Percentiles rank a stretch among this genome's conserved stretches.
phyloP scores from a whole-genome alignment of 2,329 filamentous ascomycete genomes.

The Xylariomycetidae sp. region DNA sequence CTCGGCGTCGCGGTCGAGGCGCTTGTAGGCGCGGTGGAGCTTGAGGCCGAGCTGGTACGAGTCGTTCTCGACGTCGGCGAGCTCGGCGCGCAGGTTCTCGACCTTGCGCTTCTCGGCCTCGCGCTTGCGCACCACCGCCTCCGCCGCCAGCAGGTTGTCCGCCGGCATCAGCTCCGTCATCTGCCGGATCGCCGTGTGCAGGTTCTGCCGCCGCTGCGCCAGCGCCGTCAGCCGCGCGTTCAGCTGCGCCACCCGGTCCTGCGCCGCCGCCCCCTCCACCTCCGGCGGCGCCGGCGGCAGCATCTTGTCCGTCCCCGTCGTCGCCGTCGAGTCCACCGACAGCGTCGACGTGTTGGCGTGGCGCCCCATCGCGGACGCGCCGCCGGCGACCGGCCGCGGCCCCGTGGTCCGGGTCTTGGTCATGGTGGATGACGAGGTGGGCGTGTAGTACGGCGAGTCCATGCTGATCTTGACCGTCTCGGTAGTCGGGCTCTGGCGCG shows the following conservation, averaged over 20 bases:
- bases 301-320: conserved; percentile 48
- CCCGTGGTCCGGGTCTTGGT: conserved; percentile 9
- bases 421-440: conserved; percentile 5
- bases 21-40: conserved; percentile 68
- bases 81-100: conserved; percentile 56
- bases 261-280: conserved; percentile 36
- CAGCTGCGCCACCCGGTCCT: conserved; percentile 61
- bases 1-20: conserved; percentile 59
- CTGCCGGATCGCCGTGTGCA: conserved; percentile 66
- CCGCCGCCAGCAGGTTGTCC: conserved; percentile 61
- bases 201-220: conserved; percentile 61
- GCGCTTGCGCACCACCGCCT: conserved; percentile 52
- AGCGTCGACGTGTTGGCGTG: conserved; percentile 13
- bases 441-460: conserved; percentile 22
- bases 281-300: conserved; percentile 59
- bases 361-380: too few species aligned
- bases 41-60: conserved; percentile 74
- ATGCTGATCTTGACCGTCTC: conserved; percentile 26
- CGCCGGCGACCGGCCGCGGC: neutral
- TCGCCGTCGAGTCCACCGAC: conserved; percentile 11
- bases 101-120: conserved; percentile 60
- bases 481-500: conserved; percentile 9
- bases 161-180: conserved; percentile 73
- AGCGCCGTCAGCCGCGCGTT: conserved; percentile 61
- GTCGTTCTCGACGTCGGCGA: conserved; percentile 67